Evolutionary conservation across 1,139 yeast genomes (phyloP).

Genomic region (Blastobotrys buckinghamii): DNA sequence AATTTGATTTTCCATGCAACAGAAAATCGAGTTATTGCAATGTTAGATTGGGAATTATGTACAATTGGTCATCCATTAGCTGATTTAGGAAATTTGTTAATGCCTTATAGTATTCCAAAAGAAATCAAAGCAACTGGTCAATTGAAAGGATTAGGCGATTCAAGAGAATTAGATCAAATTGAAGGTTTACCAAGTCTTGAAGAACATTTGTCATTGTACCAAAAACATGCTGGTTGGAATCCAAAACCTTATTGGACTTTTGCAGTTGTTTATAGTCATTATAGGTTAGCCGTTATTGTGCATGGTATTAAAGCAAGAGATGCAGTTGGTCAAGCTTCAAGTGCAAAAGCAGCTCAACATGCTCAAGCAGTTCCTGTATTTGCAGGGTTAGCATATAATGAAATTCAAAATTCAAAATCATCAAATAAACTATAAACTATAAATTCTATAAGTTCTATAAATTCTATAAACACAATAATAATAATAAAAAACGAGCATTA

Average conservation of each 20-base stretch:
- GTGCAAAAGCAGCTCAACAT: constrained; percentile 46
- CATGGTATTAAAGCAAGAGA: constrained; percentile 66
- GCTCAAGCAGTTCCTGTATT: constrained; percentile 43
- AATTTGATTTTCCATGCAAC: constrained; percentile 49
- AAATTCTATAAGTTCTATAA: constrained; percentile 6
- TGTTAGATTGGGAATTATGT: constrained; percentile 61
- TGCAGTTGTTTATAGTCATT: constrained; percentile 56
- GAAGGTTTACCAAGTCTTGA: constrained; percentile 22
- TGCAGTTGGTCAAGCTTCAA: constrained; percentile 53
- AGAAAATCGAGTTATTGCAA: constrained; percentile 45
- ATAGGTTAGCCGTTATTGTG: constrained; percentile 53
- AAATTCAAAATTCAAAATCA: constrained; percentile 18
- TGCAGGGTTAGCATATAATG: constrained; percentile 35
- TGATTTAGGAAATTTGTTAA: constrained; percentile 53
- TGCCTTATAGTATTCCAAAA: constrained; percentile 47
- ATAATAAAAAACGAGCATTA: not conserved
- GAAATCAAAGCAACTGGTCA: not conserved
- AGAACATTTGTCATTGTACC: constrained; percentile 23
- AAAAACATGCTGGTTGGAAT: constrained; percentile 28
- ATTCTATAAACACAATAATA: not conserved
- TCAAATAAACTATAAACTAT: constrained; percentile 3
- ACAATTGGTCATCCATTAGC: constrained; percentile 61
- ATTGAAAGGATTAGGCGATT: not conserved
- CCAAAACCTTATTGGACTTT: constrained; percentile 42
- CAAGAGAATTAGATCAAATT: constrained; percentile 10